phyloP scores from a whole-genome alignment of 1,284 basidiomycete genomes.

The Ganoderma boninense region DNA sequence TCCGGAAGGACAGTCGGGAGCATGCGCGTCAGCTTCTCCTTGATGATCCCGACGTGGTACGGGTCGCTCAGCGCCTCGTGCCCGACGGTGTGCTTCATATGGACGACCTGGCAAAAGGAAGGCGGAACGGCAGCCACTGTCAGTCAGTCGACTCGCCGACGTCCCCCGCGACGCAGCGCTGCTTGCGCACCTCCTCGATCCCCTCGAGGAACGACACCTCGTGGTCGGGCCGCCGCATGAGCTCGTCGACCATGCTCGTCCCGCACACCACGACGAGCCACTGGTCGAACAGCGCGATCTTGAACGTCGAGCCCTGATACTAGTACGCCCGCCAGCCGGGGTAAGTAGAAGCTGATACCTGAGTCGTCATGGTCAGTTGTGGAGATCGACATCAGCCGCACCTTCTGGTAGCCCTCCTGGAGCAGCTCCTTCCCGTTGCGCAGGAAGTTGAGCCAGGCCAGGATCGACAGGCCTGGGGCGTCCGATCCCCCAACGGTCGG shows the following conservation, averaged over 20 bases:
- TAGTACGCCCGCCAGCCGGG: neutral
- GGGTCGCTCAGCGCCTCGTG: slow-evolving; percentile 33
- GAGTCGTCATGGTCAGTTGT: no score
- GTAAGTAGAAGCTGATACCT: no score
- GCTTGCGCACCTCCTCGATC: slow-evolving; percentile 35
- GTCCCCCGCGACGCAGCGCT: no score
- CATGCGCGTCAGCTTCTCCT: slow-evolving; percentile 35
- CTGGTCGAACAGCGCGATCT: slow-evolving; percentile 45
- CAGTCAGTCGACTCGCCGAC: no score
- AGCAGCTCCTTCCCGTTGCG: slow-evolving; percentile 43
- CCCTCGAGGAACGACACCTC: slow-evolving; percentile 39
- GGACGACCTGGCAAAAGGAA: slow-evolving; percentile 1
- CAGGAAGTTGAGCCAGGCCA: slow-evolving; percentile 41
- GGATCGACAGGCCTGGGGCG: slow-evolving; percentile 46
- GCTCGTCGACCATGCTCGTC: slow-evolving; percentile 38
- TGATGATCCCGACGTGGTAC: slow-evolving; percentile 39
- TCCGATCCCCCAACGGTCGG: slow-evolving; percentile 48
- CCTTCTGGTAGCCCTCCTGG: slow-evolving; percentile 34
- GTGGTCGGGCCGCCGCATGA: slow-evolving; percentile 41
- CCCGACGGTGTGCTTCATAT: slow-evolving; percentile 38
- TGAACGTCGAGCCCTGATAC: slow-evolving; percentile 35
- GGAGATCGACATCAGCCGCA: no score
- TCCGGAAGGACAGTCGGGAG: slow-evolving; percentile 36
- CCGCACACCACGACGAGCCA: slow-evolving; percentile 42
- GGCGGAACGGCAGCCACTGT: no score